These are phyloP conservation scores for Limtongia smithiae DNA, from an alignment of 805 yeast species.

Conservation along the genomic window DNA sequence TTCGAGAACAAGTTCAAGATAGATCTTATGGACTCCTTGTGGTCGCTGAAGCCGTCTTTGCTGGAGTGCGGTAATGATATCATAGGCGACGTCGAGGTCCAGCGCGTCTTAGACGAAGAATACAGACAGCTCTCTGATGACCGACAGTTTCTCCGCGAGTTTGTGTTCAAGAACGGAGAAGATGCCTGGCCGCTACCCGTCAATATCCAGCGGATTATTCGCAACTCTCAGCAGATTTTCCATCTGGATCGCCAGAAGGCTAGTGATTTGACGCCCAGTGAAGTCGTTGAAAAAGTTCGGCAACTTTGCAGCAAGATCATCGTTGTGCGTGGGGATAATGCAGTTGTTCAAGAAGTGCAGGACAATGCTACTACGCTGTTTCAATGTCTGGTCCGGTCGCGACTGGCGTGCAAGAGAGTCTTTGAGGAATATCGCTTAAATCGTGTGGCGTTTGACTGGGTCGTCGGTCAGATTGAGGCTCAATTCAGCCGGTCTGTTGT, in stretches of 20 bases:
- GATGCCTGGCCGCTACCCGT: constrained; percentile 97
- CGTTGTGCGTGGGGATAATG: constrained; percentile 80
- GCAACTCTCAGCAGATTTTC: constrained; percentile 96
- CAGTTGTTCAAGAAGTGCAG: constrained; percentile 77
- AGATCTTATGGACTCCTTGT: constrained; percentile 69
- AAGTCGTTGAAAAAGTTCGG: constrained; percentile 69
- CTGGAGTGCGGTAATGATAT: constrained; percentile 89
- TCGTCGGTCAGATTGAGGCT: constrained; percentile 85
- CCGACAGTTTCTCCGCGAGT: constrained; percentile 71
- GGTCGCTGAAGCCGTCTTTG: constrained; percentile 62
- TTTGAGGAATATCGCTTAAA: constrained; percentile 85
- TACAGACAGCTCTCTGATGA: constrained; percentile 73
- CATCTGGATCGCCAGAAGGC: constrained; percentile 87
- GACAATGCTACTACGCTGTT: constrained; percentile 84
- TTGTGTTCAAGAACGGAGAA: constrained; percentile 89
- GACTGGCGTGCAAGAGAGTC: constrained; percentile 85
- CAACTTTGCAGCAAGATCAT: constrained; percentile 61
- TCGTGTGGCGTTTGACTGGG: constrained; percentile 91
- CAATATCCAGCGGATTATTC: constrained; percentile 91
- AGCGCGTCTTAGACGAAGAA: constrained; percentile 76
- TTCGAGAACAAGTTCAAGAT: constrained; percentile 83
- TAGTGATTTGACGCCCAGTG: constrained; percentile 81
- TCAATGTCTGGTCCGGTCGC: constrained; percentile 88
- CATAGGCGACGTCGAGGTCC: constrained; percentile 81
- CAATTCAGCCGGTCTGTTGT: constrained; percentile 90